Evolutionary conservation across 768 basidiomycete species (phyloP), one percentile per base, ranked within the genome.

Genomic region (Leucocoprinus leucothites): DNA sequence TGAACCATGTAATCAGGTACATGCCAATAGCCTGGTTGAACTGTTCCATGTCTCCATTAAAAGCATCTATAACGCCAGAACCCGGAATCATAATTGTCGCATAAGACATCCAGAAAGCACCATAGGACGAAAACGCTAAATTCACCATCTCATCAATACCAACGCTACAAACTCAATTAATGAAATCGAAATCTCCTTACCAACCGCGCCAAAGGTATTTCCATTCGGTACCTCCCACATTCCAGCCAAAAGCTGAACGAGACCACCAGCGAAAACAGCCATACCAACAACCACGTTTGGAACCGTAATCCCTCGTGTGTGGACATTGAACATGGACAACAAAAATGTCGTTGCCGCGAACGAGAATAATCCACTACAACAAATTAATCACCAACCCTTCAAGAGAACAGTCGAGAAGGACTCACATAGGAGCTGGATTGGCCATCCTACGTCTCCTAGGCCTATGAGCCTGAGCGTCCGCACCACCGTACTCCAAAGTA

Each of bases 101-200:
- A 51, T 82, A 90, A 1, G 89, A 89, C 75, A 91, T 73, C 89
- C 89, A 91, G 74, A 91, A 91, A 0, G 79, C 81, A 26, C 89
- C 89, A 56, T 85, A 91, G 3, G 82, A 82, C 1, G 85, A 72
- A 71, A 91, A 89, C 0, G 83, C 89, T 87, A 35, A 11, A 14
- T 8, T 5, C 16, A 14, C 26, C 9, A 31, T 44, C 18, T 3
- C 36, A 31, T 31, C 31, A 31, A 11, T 31, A 38, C 21, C 50
- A 28, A 41, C 11, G 19, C 44, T 25, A 40, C 5, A 8, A 4
- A 34, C 16, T 22, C 2, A 18, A 25, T 9, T 16, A 34, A 26
- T 13, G 19, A 9, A 16, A n/a, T 13, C 31, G 14, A 13, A 4
- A 8, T 38, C 38, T n/a, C 73, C 80, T 57, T 47, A 85, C 86